These are phyloP conservation scores for Eutrema japonicum DNA, from an alignment of 345 rosid genomes.

Conservation along the genomic window DNA sequence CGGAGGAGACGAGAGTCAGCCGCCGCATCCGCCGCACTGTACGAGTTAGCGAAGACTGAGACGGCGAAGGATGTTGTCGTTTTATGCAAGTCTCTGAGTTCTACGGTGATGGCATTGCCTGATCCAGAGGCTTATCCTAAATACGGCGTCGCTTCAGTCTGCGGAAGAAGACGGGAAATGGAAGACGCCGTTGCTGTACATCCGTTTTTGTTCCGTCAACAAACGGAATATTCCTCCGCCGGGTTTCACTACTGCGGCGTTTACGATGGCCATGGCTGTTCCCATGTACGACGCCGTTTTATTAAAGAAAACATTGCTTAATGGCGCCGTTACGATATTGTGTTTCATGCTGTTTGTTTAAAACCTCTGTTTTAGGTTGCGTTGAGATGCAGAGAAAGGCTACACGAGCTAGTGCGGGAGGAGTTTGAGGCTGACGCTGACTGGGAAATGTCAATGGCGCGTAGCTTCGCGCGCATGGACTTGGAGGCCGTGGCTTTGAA, in stretches of 20 bases:
- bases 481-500: slow-evolving; percentile 49
- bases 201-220: slow-evolving; percentile 50
- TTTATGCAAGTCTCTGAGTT: slow-evolving; percentile 35
- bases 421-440: slow-evolving; percentile 48
- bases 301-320: not conserved
- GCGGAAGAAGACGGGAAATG: slow-evolving; percentile 89
- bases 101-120: slow-evolving; percentile 41
- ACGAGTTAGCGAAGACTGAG: not conserved
- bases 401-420: slow-evolving; percentile 70
- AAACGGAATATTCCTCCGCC: slow-evolving; percentile 10
- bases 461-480: slow-evolving; percentile 76
- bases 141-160: slow-evolving; percentile 74
- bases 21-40: slow-evolving; percentile 28
- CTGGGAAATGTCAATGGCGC: slow-evolving; percentile 62
- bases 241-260: slow-evolving; percentile 69
- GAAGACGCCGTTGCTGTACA: slow-evolving; percentile 77
- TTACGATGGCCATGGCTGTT: slow-evolving; percentile 82
- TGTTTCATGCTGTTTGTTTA: not conserved
- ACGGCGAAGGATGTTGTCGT: slow-evolving; percentile 37
- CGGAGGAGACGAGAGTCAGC: slow-evolving; percentile 46
- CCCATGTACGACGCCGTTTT: slow-evolving; percentile 56
- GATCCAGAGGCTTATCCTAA: slow-evolving; percentile 45
- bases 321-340: not conserved
- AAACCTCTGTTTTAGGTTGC: slow-evolving; percentile 52
- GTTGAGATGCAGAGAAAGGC: slow-evolving; percentile 60